A percentile compares a stretch with the other conserved stretches of the same genome.
phyloP scores from a whole-genome alignment of 768 basidiomycete species.

The Mycena pura region DNA sequence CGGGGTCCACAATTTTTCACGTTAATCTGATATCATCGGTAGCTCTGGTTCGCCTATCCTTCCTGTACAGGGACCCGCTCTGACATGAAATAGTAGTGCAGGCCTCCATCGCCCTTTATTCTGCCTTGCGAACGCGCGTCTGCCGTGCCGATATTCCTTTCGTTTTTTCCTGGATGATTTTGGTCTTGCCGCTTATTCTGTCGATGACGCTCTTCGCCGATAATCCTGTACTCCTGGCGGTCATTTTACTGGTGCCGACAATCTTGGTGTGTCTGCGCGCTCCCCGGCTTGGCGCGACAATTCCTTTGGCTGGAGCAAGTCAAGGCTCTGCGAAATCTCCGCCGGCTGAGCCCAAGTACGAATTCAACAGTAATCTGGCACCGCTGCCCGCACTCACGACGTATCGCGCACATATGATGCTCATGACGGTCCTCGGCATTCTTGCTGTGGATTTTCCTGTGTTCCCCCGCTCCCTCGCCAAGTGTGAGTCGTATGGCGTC shows the following conservation, averaged over 20 bases:
- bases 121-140: constrained; percentile 59
- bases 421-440: constrained; percentile 89
- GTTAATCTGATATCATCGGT: constrained; percentile 66
- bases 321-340: constrained; percentile 28
- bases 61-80: not conserved
- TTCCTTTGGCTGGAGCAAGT: constrained; percentile 45
- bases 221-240: constrained; percentile 57
- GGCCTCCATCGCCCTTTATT: constrained; percentile 78
- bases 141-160: constrained; percentile 46
- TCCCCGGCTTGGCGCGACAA: constrained; percentile 48
- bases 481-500: constrained; percentile 93
- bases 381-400: constrained; percentile 80
- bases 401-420: constrained; percentile 94
- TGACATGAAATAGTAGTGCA: constrained; percentile 38
- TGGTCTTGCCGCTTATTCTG: constrained; percentile 80
- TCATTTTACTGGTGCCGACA: constrained; percentile 54
- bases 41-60: constrained; percentile 53
- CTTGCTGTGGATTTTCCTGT: constrained; percentile 95
- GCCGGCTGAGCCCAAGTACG: no score
- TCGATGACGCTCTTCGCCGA: constrained; percentile 80
- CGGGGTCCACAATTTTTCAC: constrained; percentile 67
- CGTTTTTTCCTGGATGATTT: constrained; percentile 62
- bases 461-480: constrained; percentile 87
- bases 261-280: constrained; percentile 51
- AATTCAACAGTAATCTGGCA: constrained; percentile 39